Evolutionary conservation across 2,329 filamentous ascomycete species (phyloP).

Genomic region (Colletotrichum tropicale): DNA sequence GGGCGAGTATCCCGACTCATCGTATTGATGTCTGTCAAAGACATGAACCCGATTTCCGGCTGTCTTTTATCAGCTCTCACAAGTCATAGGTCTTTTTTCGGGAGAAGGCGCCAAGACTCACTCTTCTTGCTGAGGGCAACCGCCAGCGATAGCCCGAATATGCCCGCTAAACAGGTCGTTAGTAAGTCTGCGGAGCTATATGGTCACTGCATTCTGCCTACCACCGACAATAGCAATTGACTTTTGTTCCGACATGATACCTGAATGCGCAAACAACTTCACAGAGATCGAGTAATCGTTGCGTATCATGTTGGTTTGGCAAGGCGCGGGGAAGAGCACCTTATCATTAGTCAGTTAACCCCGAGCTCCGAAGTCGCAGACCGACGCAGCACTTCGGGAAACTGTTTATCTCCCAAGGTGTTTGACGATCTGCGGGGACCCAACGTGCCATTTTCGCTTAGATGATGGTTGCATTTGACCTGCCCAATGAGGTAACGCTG

Average conservation of each 20-base stretch:
- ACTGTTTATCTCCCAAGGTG: background rate
- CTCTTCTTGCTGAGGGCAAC: constrained; percentile 24
- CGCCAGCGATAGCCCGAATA: constrained; percentile 28
- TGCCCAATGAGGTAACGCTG: background rate
- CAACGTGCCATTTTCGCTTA: background rate
- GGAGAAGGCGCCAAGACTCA: background rate
- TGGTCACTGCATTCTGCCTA: background rate
- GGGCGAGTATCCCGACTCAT: constrained; percentile 25
- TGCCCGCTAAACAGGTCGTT: constrained; percentile 19
- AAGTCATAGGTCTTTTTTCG: background rate
- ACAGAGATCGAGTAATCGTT: background rate
- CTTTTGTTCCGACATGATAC: background rate
- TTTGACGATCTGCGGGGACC: background rate
- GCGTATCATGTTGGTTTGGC: background rate
- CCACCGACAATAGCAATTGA: constrained; percentile 5
- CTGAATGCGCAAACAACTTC: background rate
- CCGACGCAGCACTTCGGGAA: background rate
- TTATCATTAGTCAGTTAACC: background rate
- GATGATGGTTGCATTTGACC: background rate
- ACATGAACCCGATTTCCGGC: constrained; percentile 21
- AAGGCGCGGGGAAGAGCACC: background rate
- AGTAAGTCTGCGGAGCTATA: too few species aligned
- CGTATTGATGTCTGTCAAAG: constrained; percentile 25
- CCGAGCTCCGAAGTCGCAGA: background rate
- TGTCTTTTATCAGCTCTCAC: background rate